phyloP scores from a whole-genome alignment of 352 stramenopile species.

The Pythium utonaiense region DNA sequence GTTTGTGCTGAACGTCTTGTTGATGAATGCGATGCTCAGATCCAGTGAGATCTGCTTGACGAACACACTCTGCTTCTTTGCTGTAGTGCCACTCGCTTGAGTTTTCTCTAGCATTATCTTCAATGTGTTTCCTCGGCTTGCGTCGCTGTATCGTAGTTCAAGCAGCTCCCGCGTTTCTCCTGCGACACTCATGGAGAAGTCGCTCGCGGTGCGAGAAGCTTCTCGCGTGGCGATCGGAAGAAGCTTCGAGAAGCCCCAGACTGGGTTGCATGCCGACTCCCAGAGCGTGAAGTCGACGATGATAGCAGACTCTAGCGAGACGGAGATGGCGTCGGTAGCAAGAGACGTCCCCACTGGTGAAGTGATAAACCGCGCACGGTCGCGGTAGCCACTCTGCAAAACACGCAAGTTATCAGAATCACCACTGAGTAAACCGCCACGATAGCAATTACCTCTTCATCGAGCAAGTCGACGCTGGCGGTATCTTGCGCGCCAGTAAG shows the following conservation, averaged over 20 bases:
- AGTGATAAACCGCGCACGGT: constrained; percentile 34
- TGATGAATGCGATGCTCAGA: constrained; percentile 46
- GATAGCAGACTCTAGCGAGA: constrained; percentile 33
- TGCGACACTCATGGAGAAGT: constrained; percentile 27
- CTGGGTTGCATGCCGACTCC: constrained; percentile 39
- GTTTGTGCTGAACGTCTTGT: constrained; percentile 42
- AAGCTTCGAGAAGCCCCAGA: constrained; percentile 44
- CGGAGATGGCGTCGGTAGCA: constrained; percentile 41
- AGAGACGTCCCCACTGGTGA: constrained; percentile 23
- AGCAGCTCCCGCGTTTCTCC: constrained; percentile 11
- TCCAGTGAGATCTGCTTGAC: constrained; percentile 39
- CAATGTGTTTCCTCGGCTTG: constrained; percentile 28
- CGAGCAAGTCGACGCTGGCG: constrained; percentile 33
- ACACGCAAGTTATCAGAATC: not conserved
- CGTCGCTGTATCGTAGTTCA: constrained; percentile 29
- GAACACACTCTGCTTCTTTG: constrained; percentile 19
- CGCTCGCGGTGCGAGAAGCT: not conserved
- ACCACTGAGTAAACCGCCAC: not conserved
- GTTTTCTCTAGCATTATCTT: constrained; percentile 20
- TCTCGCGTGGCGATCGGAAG: constrained; percentile 21
- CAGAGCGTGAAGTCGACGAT: constrained; percentile 57
- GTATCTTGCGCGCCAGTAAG: not conserved
- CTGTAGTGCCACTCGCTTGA: not conserved
- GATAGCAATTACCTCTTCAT: constrained; percentile 23
- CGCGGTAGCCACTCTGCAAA: constrained; percentile 30